These are phyloP conservation scores for Ammopiptanthus mongolicus DNA, from an alignment of 306 rosid genomes.

Conservation along the genomic window DNA sequence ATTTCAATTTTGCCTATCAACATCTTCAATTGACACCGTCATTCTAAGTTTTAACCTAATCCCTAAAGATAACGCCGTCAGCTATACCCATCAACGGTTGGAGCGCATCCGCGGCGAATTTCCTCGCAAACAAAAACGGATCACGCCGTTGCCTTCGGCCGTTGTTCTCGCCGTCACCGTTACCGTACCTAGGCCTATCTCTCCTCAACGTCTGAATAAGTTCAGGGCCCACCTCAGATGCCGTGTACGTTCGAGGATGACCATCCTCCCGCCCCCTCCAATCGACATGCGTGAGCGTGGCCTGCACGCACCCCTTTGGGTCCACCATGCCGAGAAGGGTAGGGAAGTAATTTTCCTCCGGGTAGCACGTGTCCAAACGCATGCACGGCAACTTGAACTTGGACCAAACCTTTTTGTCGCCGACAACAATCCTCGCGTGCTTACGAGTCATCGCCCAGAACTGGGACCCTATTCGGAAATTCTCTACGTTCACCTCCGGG, in stretches of 20 bases:
- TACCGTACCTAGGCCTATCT: conserved; percentile 52
- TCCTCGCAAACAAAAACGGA: conserved; percentile 69
- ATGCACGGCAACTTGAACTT: conserved; percentile 57
- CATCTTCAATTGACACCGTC: background rate
- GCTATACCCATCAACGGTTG: conserved; percentile 51
- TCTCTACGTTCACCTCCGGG: conserved; percentile 49
- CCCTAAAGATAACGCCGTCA: conserved; percentile 37
- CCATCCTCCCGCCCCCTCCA: conserved; percentile 51
- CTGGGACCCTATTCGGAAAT: conserved; percentile 68
- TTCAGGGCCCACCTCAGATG: conserved; percentile 33
- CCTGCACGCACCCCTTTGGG: conserved; percentile 42
- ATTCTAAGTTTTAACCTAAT: background rate
- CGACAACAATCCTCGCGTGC: conserved; percentile 53
- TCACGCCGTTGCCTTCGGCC: conserved; percentile 26
- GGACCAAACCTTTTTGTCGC: conserved; percentile 39
- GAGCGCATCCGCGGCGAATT: conserved; percentile 39
- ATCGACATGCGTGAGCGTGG: conserved; percentile 76
- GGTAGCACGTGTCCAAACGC: conserved; percentile 47
- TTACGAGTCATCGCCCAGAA: conserved; percentile 69
- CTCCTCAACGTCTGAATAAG: conserved; percentile 30
- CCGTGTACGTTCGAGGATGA: conserved; percentile 56
- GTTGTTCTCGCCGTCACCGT: conserved; percentile 6
- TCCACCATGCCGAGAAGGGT: conserved; percentile 64
- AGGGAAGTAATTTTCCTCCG: conserved; percentile 72
- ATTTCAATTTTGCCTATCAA: background rate